Conservation (phyloP, 2,329 filamentous ascomycete genomes). For the Dichotomopilus funicola region DNA sequence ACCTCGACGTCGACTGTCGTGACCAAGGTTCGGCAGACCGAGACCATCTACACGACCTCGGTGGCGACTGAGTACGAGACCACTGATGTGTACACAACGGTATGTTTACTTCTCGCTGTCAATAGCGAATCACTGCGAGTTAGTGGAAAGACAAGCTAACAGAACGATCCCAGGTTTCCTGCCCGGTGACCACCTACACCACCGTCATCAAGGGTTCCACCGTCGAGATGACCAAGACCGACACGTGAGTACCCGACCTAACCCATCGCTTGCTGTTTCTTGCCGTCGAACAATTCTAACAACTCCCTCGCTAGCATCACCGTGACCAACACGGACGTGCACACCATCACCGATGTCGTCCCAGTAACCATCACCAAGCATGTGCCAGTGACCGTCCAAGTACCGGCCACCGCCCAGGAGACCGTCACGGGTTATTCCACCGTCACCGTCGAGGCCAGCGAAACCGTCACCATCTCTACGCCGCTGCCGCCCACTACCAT, state of each 20-base stretch:
- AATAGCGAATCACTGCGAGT: neutral
- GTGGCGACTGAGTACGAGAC: constrained; percentile 31
- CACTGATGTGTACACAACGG: constrained; percentile 33
- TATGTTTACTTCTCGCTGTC: neutral
- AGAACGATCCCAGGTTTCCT: constrained; percentile 28
- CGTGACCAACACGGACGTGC: constrained; percentile 31
- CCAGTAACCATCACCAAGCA: constrained; percentile 36
- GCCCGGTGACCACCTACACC: constrained; percentile 35
- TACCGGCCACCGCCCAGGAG: constrained; percentile 28
- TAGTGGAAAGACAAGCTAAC: neutral
- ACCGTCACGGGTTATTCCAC: constrained; percentile 33
- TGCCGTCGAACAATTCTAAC: neutral
- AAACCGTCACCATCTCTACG: constrained; percentile 24
- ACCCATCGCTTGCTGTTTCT: neutral
- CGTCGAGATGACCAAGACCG: constrained; percentile 37
- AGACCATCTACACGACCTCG: constrained; percentile 31
- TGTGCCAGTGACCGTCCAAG: constrained; percentile 36
- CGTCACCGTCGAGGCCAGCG: constrained; percentile 28
- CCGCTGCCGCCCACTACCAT: constrained; percentile 26
- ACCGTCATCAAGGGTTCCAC: constrained; percentile 38
- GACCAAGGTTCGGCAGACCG: constrained; percentile 28
- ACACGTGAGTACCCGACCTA: constrained; percentile 25
- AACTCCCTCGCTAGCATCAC: constrained; percentile 27
- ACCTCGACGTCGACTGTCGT: constrained; percentile 34
- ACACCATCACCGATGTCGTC: constrained; percentile 34